Percentiles rank a stretch among this genome's conserved stretches.
These are phyloP conservation scores for Elsinoe necatrix DNA, from an alignment of 2,329 filamentous ascomycete genomes.

Conservation along the genomic window DNA sequence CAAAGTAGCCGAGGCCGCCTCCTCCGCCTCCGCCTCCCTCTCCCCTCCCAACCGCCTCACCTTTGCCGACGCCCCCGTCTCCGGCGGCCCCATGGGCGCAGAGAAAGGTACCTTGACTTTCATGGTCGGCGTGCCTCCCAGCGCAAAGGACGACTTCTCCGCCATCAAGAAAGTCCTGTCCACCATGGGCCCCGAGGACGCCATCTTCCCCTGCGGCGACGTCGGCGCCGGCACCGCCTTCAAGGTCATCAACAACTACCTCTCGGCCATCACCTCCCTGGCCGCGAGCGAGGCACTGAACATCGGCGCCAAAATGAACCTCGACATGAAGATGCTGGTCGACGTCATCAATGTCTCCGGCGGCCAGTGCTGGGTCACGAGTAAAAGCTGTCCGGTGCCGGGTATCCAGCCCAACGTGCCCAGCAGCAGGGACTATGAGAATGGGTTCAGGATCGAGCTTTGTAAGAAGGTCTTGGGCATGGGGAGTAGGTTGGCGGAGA, in stretches of 20 bases:
- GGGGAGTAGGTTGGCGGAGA: conserved; percentile 29
- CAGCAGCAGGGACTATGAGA: conserved; percentile 32
- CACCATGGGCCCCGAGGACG: conserved; percentile 25
- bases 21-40: conserved; percentile 2
- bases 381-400: conserved; percentile 26
- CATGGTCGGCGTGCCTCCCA: conserved; percentile 28
- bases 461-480: conserved; percentile 30
- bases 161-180: conserved; percentile 17
- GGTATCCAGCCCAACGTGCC: conserved; percentile 32
- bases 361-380: conserved; percentile 26
- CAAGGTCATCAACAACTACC: conserved; percentile 29
- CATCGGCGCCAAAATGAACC: conserved; percentile 25
- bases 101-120: conserved; percentile 31
- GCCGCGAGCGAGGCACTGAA: conserved; percentile 26
- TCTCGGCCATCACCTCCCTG: conserved; percentile 23
- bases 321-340: conserved; percentile 25
- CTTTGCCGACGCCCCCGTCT: conserved; percentile 34
- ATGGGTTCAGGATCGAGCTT: conserved; percentile 32
- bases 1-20: conserved; percentile 17
- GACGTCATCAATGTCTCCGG: conserved; percentile 22
- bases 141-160: conserved; percentile 11
- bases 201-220: conserved; percentile 27
- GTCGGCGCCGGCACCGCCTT: conserved; percentile 26
- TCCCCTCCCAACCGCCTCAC: background rate
- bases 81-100: conserved; percentile 32